phyloP scores from a whole-genome alignment of 1,284 basidiomycete species.

The Leccinum subfulvum region DNA sequence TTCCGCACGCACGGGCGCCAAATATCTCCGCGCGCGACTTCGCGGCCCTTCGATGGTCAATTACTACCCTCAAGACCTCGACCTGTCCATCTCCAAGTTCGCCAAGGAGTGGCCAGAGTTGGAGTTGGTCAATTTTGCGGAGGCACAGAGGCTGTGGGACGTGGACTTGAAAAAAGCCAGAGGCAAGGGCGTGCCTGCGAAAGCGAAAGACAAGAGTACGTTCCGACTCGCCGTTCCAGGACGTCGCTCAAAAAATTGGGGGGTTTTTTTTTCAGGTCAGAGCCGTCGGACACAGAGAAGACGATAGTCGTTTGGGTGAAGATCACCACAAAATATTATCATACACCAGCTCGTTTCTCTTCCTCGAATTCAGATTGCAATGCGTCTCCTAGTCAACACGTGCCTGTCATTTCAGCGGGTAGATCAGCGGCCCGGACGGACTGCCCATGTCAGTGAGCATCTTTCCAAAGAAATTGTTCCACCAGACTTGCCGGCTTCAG shows the following conservation, averaged over 20 bases:
- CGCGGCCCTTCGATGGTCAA: conserved; percentile 75
- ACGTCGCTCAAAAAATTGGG: not conserved
- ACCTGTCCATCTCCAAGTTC: conserved; percentile 51
- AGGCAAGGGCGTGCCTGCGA: conserved; percentile 79
- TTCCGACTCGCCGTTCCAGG: conserved; percentile 11
- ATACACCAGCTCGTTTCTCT: not conserved
- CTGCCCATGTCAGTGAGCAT: no score
- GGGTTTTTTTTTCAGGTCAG: conserved; percentile 20
- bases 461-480: no score
- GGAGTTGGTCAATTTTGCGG: conserved; percentile 61
- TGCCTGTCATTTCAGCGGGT: no score
- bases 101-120: conserved; percentile 51
- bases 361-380: not conserved
- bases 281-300: conserved; percentile 33
- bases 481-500: no score
- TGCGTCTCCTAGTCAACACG: no score
- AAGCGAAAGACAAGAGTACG: conserved; percentile 68
- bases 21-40: conserved; percentile 76
- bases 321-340: no score
- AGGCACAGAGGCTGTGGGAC: conserved; percentile 65
- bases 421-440: no score
- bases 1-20: conserved; percentile 76
- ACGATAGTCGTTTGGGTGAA: conserved; percentile 17
- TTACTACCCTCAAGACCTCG: conserved; percentile 69
- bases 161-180: conserved; percentile 65